Percentiles rank a stretch among this genome's conserved stretches.
phyloP scores from a whole-genome alignment of 2,329 filamentous ascomycete species.

The Lasiodiplodia sp. region DNA sequence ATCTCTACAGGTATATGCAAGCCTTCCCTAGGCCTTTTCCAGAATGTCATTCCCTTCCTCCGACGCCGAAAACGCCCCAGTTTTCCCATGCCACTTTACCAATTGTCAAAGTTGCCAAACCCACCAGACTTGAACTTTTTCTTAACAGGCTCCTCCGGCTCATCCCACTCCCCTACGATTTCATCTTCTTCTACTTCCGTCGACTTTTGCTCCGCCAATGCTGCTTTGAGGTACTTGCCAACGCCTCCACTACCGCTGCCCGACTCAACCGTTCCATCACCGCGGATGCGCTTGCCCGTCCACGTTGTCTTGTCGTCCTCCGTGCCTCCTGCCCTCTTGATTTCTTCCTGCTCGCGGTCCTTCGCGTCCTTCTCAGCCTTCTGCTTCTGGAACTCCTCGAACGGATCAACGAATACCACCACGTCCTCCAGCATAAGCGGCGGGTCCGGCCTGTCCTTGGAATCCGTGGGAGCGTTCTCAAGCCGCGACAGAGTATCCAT shows the following conservation, averaged over 20 bases:
- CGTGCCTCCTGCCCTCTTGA: slow-evolving; percentile 70
- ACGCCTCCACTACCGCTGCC: slow-evolving; percentile 60
- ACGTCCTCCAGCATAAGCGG: slow-evolving; percentile 79
- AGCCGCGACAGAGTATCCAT: slow-evolving; percentile 74
- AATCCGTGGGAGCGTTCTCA: slow-evolving; percentile 78
- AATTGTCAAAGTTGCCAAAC: slow-evolving; percentile 94
- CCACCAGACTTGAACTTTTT: slow-evolving; percentile 83
- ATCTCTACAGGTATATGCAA: slow-evolving; percentile 10
- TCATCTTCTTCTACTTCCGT: slow-evolving; percentile 58
- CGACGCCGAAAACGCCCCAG: slow-evolving; percentile 9
- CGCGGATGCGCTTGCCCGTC: slow-evolving; percentile 90
- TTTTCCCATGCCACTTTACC: slow-evolving; percentile 61
- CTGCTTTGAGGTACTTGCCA: slow-evolving; percentile 83
- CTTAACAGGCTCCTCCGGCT: slow-evolving; percentile 68
- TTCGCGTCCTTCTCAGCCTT: slow-evolving; percentile 60
- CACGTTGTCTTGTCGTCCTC: slow-evolving; percentile 93
- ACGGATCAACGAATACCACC: slow-evolving; percentile 89
- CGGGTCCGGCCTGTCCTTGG: slow-evolving; percentile 23
- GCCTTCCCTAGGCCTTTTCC: background rate
- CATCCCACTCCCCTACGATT: slow-evolving; percentile 59
- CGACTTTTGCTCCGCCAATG: slow-evolving; percentile 49
- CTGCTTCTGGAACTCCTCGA: slow-evolving; percentile 88
- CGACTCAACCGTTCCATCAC: slow-evolving; percentile 65
- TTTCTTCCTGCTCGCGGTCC: slow-evolving; percentile 69
- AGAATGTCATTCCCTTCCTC: background rate